phyloP scores from a whole-genome alignment of 2,329 filamentous ascomycete species.

The Hypomyces perniciosus region DNA sequence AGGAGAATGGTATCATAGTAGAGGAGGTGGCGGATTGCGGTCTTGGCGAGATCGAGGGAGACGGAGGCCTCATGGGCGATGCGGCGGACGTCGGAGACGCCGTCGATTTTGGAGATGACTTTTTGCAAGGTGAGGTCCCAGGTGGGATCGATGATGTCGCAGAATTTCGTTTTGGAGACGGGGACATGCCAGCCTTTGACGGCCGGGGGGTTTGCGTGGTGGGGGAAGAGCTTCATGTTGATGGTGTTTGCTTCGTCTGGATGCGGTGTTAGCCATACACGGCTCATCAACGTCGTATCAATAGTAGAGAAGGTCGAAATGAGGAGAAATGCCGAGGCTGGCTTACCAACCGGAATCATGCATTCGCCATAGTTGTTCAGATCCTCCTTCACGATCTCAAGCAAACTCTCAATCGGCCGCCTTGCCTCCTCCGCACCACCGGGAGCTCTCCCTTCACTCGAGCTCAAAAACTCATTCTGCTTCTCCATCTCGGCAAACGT shows the following conservation, averaged over 20 bases:
- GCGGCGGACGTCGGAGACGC: slow-evolving; percentile 79
- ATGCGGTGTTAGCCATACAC: not conserved
- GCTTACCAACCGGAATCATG: slow-evolving; percentile 89
- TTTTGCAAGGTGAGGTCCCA: slow-evolving; percentile 74
- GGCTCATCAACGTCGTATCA: not conserved
- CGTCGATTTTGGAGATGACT: slow-evolving; percentile 82
- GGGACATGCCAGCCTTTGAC: slow-evolving; percentile 90
- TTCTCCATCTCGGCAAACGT: slow-evolving; percentile 88
- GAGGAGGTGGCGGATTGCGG: slow-evolving; percentile 80
- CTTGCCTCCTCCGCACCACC: slow-evolving; percentile 40
- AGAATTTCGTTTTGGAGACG: slow-evolving; percentile 62
- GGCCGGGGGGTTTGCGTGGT: slow-evolving; percentile 67
- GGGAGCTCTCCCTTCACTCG: slow-evolving; percentile 39
- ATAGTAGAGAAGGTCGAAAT: not conserved
- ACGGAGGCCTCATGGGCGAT: slow-evolving; percentile 83
- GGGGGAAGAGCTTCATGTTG: slow-evolving; percentile 92
- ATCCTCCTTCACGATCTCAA: slow-evolving; percentile 78
- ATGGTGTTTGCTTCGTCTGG: slow-evolving; percentile 87
- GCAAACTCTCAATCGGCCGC: slow-evolving; percentile 72
- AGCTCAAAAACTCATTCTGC: slow-evolving; percentile 76
- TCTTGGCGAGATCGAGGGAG: slow-evolving; percentile 77
- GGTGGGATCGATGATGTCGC: slow-evolving; percentile 57
- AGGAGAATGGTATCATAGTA: slow-evolving; percentile 90
- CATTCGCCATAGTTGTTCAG: slow-evolving; percentile 96
- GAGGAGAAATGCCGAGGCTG: not conserved